These are phyloP conservation scores for Chalaropsis thielavioides DNA, from an alignment of 2,329 filamentous ascomycete genomes.

Conservation along the genomic window DNA sequence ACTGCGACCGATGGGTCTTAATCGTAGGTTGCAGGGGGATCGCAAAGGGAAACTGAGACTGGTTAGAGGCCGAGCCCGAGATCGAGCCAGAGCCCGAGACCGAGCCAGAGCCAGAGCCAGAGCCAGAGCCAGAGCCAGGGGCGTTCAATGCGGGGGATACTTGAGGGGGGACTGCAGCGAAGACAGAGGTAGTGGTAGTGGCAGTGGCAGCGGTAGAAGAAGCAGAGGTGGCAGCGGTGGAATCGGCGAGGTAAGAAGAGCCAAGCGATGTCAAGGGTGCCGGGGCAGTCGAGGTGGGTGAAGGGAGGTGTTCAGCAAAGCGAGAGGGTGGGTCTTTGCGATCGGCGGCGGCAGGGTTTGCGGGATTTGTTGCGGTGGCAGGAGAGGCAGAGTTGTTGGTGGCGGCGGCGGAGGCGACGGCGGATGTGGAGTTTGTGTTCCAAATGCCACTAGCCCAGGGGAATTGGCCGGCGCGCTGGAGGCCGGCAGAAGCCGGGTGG, in stretches of 20 bases:
- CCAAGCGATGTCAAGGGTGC: slow-evolving; percentile 30
- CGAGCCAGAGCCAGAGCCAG: slow-evolving; percentile 26
- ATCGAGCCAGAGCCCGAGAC: slow-evolving; percentile 35
- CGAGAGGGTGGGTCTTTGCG: slow-evolving; percentile 64
- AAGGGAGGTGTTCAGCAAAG: slow-evolving; percentile 59
- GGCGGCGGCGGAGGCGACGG: neutral
- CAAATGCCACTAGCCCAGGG: slow-evolving; percentile 71
- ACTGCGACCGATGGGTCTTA: slow-evolving; percentile 89
- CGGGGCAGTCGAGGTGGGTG: slow-evolving; percentile 50
- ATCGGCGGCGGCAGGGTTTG: slow-evolving; percentile 29
- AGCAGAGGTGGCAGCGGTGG: slow-evolving; percentile 27
- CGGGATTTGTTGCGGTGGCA: neutral
- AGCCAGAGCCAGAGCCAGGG: slow-evolving; percentile 28
- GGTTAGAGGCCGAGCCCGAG: slow-evolving; percentile 41
- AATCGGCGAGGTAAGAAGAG: slow-evolving; percentile 36
- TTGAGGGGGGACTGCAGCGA: slow-evolving; percentile 28
- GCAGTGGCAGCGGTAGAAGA: slow-evolving; percentile 33
- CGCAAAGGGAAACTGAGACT: slow-evolving; percentile 63
- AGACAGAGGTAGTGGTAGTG: slow-evolving; percentile 32
- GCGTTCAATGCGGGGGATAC: slow-evolving; percentile 39
- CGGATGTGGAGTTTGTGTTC: slow-evolving; percentile 35
- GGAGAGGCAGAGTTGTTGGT: neutral
- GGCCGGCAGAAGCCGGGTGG: slow-evolving; percentile 38
- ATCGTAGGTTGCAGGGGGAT: slow-evolving; percentile 81
- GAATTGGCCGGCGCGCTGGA: slow-evolving; percentile 38